These are phyloP conservation scores for Cryptosporidium viatorum DNA, from an alignment of 169 alveolate species.

Conservation along the genomic window DNA sequence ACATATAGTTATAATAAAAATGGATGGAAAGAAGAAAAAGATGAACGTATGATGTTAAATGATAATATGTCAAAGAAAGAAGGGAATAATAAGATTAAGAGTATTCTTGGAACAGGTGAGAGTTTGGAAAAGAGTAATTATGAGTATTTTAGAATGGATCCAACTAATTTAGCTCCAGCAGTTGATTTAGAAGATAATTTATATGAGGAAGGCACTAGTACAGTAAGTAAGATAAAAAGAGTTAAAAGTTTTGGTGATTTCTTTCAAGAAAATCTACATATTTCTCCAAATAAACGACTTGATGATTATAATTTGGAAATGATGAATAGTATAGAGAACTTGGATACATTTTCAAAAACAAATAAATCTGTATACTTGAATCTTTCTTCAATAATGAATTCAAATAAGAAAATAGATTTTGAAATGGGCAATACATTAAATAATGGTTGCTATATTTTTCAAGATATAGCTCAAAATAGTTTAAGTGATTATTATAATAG, in stretches of 20 bases:
- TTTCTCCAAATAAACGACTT: slow-evolving; percentile 18
- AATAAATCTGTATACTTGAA: not conserved
- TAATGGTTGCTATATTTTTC: not conserved
- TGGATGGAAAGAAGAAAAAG: not conserved
- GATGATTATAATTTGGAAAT: not conserved
- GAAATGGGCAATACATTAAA: not conserved
- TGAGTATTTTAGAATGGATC: slow-evolving; percentile 18
- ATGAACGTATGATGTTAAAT: not conserved
- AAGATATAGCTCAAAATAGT: not conserved
- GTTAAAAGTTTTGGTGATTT: slow-evolving; percentile 57
- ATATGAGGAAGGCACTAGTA: not conserved
- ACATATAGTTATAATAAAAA: not conserved
- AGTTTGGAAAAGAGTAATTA: not conserved
- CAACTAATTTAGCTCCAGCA: not conserved
- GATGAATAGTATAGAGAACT: not conserved
- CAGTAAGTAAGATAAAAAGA: slow-evolving; percentile 20
- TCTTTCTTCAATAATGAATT: slow-evolving; percentile 8
- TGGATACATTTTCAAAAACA: not conserved
- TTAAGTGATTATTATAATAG: not conserved
- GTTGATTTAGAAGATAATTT: not conserved
- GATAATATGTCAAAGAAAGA: not conserved
- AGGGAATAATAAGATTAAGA: slow-evolving; percentile 3
- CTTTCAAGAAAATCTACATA: slow-evolving; percentile 46
- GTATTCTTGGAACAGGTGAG: slow-evolving; percentile 43
- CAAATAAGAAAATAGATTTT: not conserved